Percentiles rank a stretch among this genome's conserved stretches.
Conservation (phyloP, 306 rosid genomes). For the Leucaena leucocephala region DNA sequence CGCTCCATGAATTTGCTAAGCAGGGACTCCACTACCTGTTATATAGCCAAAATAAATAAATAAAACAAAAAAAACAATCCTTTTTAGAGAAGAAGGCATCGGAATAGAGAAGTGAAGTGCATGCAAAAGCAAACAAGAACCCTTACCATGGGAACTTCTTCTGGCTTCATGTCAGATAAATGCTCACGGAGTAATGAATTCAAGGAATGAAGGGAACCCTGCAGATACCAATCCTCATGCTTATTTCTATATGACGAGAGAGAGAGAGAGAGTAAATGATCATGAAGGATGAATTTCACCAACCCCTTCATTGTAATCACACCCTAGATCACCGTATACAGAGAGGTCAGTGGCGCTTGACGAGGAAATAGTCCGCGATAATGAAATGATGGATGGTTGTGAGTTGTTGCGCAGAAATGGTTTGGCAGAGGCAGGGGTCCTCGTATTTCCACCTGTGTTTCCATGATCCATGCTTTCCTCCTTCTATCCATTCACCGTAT, state of each 20-base stretch:
- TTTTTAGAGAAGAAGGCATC: neutral
- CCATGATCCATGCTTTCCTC: slow-evolving; percentile 69
- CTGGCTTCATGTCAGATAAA: slow-evolving; percentile 68
- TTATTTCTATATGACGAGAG: neutral
- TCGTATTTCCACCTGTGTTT: slow-evolving; percentile 56
- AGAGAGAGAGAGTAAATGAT: neutral
- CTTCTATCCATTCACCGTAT: slow-evolving; percentile 63
- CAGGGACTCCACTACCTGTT: slow-evolving; percentile 79
- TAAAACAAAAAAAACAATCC: neutral
- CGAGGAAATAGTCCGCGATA: slow-evolving; percentile 43
- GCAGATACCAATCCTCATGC: slow-evolving; percentile 34
- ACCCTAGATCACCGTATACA: slow-evolving; percentile 7
- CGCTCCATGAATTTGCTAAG: slow-evolving; percentile 79
- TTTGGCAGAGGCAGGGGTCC: slow-evolving; percentile 54
- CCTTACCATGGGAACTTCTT: slow-evolving; percentile 85
- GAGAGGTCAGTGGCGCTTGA: slow-evolving; percentile 50
- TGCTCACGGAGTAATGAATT: slow-evolving; percentile 60
- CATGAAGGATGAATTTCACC: neutral
- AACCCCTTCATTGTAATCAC: neutral
- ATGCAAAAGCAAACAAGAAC: neutral
- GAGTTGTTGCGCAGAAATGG: slow-evolving; percentile 58
- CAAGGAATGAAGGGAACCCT: slow-evolving; percentile 66
- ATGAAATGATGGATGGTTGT: slow-evolving; percentile 61
- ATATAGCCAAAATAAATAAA: slow-evolving; percentile 1
- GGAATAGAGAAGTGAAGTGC: neutral